Evolutionary conservation across 2,329 filamentous ascomycete species (phyloP), one percentile per base, ranked within the genome.

Genomic region (Arthrobotrys iridis): DNA sequence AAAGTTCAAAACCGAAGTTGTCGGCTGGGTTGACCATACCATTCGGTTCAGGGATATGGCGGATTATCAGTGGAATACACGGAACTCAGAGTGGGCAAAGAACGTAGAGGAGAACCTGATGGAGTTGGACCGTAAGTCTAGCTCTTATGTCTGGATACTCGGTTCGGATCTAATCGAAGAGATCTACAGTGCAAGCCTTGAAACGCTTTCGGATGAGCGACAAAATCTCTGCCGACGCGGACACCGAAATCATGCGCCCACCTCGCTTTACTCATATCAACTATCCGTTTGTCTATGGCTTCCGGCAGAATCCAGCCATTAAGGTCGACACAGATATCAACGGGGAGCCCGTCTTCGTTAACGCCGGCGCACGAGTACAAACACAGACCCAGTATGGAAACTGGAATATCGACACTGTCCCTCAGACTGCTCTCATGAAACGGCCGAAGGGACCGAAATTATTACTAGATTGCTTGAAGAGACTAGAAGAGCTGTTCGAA

Each of bases 11-110:
- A 86, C 92, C 28, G 88, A 93, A 78, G 86, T 89, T 0, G 86
- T 93, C 2, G 93, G 93, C 5, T 82, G 88, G 18, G 87, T 97
- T 75, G 88, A 89, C 65, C 88, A 92, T 78, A 95, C 91, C 0
- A 93, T 98, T 84, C 88, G 94, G 37, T 99, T 96, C 82, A 88
- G 94, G 81, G 89, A 87, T 30, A 85, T 96, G 77, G 90, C 93
- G 6, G 94, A 98, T 82, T 96, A 96, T 80, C 92, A 96, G 79
- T 94, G 78, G 52, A 79, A 79, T 48, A 90, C 82, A 58, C 85
- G 86, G 11, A 86, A 87, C 35, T 90, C 90, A 48, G 84, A 87
- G 0, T 92, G 96, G 81, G 88, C 93, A 79, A 86, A 86, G 30
- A 88, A 89, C 72, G 88, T 97, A 68, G 86, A 88, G 60, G 86